These are phyloP conservation scores for Chytriomyces sp. DNA, from an alignment of 192 early-diverging fungal genomes.

Conservation along the genomic window DNA sequence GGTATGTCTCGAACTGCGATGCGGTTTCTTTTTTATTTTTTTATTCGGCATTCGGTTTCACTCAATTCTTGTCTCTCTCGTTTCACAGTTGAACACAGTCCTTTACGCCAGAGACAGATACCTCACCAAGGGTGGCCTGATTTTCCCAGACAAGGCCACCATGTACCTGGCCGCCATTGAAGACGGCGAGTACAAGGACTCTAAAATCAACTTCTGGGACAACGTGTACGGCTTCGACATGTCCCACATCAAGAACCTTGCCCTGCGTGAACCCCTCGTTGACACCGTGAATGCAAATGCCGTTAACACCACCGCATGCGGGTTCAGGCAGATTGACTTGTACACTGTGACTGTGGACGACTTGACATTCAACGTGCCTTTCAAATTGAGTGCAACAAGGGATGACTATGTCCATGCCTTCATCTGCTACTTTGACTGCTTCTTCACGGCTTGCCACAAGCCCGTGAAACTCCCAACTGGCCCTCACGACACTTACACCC, in stretches of 20 bases:
- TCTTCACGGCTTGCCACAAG: constrained; percentile 91
- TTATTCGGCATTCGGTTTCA: neutral
- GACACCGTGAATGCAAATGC: constrained; percentile 90
- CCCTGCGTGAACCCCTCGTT: constrained; percentile 91
- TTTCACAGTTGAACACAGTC: constrained; percentile 86
- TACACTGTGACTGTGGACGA: constrained; percentile 90
- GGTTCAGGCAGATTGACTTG: constrained; percentile 81
- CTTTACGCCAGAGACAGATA: constrained; percentile 94
- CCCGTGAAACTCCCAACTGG: constrained; percentile 80
- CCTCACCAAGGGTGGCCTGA: constrained; percentile 86
- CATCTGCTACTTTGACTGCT: constrained; percentile 96
- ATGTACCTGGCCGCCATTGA: constrained; percentile 91
- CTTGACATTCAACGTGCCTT: constrained; percentile 82
- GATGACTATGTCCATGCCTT: constrained; percentile 93
- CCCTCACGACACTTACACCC: constrained; percentile 88
- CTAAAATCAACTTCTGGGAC: constrained; percentile 91
- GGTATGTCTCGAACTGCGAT: constrained; percentile 39
- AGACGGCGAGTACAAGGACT: constrained; percentile 93
- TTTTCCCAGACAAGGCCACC: constrained; percentile 85
- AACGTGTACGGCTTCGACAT: constrained; percentile 97
- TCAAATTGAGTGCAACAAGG: constrained; percentile 74
- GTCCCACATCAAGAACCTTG: constrained; percentile 88
- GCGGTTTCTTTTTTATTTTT: constrained; percentile 9
- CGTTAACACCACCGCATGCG: constrained; percentile 76
- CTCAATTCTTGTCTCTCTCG: neutral